A percentile compares a stretch with the other conserved stretches of the same genome.
Conservation (phyloP, 2,329 filamentous ascomycete genomes). For the Botryosphaeria agaves region DNA sequence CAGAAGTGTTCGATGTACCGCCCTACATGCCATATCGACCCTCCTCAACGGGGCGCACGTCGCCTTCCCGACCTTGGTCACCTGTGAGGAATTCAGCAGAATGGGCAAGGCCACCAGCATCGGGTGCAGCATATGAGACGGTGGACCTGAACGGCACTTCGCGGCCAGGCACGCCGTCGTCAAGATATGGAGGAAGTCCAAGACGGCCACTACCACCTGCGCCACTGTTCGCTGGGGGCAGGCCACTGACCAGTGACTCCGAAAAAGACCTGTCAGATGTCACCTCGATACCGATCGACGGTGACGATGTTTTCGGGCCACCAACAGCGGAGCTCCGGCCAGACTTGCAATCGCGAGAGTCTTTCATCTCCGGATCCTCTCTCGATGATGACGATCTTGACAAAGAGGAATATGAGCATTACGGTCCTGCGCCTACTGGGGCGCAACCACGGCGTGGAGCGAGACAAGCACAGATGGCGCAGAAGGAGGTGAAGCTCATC, state of each 20-base stretch:
- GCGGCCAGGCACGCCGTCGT: conserved; percentile 77
- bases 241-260: conserved; percentile 24
- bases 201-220: conserved; percentile 75
- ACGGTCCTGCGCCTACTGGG: conserved; percentile 73
- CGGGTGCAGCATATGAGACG: conserved; percentile 63
- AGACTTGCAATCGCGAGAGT: conserved; percentile 43
- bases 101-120: conserved; percentile 53
- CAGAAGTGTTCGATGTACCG: conserved; percentile 31
- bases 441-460: conserved; percentile 79
- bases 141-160: conserved; percentile 79
- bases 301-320: conserved; percentile 59
- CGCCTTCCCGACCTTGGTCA: conserved; percentile 32
- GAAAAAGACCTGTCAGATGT: conserved; percentile 34
- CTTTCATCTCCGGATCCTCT: conserved; percentile 43
- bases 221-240: conserved; percentile 55
- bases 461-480: conserved; percentile 71
- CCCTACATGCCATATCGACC: conserved; percentile 44
- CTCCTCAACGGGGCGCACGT: conserved; percentile 39
- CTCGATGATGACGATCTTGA: conserved; percentile 38
- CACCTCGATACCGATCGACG: conserved; percentile 51
- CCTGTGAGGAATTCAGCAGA: conserved; percentile 39
- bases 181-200: conserved; percentile 74
- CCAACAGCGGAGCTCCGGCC: conserved; percentile 37
- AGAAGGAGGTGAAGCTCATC: conserved; percentile 88
- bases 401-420: conserved; percentile 46